Conservation (phyloP, 2,329 filamentous ascomycete genomes). For the Penicillium sp. region DNA sequence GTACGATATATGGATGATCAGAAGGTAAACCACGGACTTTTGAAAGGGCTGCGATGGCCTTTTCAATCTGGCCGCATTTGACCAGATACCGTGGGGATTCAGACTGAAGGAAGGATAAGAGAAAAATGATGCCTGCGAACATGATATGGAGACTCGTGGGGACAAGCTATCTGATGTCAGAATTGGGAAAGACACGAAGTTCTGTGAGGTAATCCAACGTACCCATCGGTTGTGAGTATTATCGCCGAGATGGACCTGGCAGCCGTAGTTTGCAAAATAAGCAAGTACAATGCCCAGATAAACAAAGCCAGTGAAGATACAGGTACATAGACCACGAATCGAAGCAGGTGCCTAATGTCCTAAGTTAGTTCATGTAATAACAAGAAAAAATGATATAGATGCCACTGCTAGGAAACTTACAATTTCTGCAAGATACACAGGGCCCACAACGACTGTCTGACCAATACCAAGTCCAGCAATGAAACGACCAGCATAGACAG, state of each 20-base stretch:
- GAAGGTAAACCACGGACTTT: slow-evolving; percentile 49
- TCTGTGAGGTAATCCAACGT: neutral
- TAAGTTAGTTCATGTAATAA: slow-evolving; percentile 1
- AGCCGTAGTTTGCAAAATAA: slow-evolving; percentile 70
- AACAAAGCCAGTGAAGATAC: slow-evolving; percentile 66
- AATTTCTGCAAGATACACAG: slow-evolving; percentile 70
- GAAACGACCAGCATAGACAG: slow-evolving; percentile 43
- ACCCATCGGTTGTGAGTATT: slow-evolving; percentile 49
- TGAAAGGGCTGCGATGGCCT: slow-evolving; percentile 43
- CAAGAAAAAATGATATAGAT: neutral
- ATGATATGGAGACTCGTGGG: slow-evolving; percentile 74
- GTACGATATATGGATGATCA: slow-evolving; percentile 54
- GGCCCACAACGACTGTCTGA: slow-evolving; percentile 46
- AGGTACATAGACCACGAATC: slow-evolving; percentile 69
- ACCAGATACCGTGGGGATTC: slow-evolving; percentile 70
- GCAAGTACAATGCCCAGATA: slow-evolving; percentile 75
- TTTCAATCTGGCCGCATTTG: slow-evolving; percentile 58
- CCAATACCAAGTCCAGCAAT: slow-evolving; percentile 43
- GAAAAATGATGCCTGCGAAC: slow-evolving; percentile 68
- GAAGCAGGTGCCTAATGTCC: slow-evolving; percentile 53
- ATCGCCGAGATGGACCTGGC: slow-evolving; percentile 48
- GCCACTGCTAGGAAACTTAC: neutral
- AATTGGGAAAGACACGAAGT: neutral
- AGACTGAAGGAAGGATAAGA: slow-evolving; percentile 63
- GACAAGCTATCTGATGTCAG: slow-evolving; percentile 40